Evolutionary conservation across 2,329 filamentous ascomycete species (phyloP).

Genomic region (Penicillium hordei): DNA sequence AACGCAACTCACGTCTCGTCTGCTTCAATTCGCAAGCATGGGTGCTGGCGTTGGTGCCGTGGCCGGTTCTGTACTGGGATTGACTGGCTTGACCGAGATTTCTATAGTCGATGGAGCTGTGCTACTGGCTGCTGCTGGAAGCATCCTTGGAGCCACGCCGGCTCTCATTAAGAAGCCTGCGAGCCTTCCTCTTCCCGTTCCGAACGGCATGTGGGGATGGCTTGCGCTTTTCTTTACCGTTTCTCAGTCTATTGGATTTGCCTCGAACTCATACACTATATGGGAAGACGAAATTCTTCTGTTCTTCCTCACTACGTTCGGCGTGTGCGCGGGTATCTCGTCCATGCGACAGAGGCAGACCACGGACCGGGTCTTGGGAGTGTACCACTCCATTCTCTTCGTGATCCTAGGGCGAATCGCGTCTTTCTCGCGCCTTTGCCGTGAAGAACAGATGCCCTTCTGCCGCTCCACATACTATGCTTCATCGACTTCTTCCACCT

Average conservation of each 20-base stretch:
- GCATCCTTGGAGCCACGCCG: constrained; percentile 45
- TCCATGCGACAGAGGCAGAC: constrained; percentile 70
- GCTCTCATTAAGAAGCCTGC: constrained; percentile 41
- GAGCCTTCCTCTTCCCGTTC: constrained; percentile 59
- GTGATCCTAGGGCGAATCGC: constrained; percentile 74
- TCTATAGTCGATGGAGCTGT: constrained; percentile 35
- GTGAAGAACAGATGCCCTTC: constrained; percentile 97
- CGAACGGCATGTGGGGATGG: constrained; percentile 85
- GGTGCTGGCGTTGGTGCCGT: constrained; percentile 49
- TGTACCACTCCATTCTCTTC: constrained; percentile 84
- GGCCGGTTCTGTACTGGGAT: constrained; percentile 26
- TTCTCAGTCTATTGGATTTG: constrained; percentile 90
- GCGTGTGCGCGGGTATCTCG: constrained; percentile 68
- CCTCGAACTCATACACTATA: constrained; percentile 96
- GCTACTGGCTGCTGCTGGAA: constrained; percentile 46
- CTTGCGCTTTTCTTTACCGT: constrained; percentile 75
- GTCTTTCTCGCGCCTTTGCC: constrained; percentile 86
- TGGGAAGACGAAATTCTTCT: constrained; percentile 96
- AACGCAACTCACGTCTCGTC: constrained; percentile 53
- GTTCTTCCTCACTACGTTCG: constrained; percentile 88
- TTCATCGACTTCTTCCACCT: constrained; percentile 86
- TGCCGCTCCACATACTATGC: constrained; percentile 96
- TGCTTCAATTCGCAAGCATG: constrained; percentile 53
- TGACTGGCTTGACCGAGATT: constrained; percentile 30
- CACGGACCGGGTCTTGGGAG: constrained; percentile 69